A percentile compares a stretch with the other conserved stretches of the same genome.
These are phyloP conservation scores for Saprolegnia parasitica DNA, from an alignment of 352 stramenopile species.

Conservation along the genomic window DNA sequence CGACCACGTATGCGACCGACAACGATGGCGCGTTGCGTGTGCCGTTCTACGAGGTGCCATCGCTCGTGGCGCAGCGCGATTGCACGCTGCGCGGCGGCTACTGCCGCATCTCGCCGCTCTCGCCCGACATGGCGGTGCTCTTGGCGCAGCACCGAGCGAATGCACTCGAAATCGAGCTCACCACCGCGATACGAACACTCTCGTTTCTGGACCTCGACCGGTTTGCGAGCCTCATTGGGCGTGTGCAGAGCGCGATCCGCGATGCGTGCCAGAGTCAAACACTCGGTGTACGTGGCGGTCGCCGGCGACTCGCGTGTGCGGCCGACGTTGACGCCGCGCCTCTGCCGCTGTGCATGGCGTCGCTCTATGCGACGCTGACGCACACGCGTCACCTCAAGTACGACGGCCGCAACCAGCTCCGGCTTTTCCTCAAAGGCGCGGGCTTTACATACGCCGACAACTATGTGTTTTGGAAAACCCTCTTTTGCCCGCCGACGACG, in stretches of 20 bases:
- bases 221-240: conserved; percentile 38
- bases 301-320: conserved; percentile 60
- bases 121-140: conserved; percentile 36
- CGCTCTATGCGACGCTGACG: conserved; percentile 64
- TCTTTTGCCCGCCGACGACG: conserved; percentile 61
- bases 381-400: conserved; percentile 83
- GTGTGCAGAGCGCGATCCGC: conserved; percentile 38
- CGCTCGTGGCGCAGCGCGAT: conserved; percentile 41
- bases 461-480: conserved; percentile 66
- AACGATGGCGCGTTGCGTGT: conserved; percentile 39
- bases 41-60: conserved; percentile 42
- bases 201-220: conserved; percentile 39
- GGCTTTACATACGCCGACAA: conserved; percentile 73
- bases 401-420: conserved; percentile 76
- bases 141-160: conserved; percentile 41
- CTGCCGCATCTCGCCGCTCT: conserved; percentile 40
- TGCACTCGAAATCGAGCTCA: conserved; percentile 38
- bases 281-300: conserved; percentile 41
- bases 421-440: conserved; percentile 80
- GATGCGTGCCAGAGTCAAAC: conserved; percentile 18
- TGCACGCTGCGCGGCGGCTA: conserved; percentile 44
- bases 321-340: conserved; percentile 33
- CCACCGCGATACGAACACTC: conserved; percentile 39
- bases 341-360: conserved; percentile 79
- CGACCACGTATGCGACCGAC: conserved; percentile 6